Evolutionary conservation across 1,139 yeast genomes (phyloP).

Genomic region (Yamadazyma oceani): DNA sequence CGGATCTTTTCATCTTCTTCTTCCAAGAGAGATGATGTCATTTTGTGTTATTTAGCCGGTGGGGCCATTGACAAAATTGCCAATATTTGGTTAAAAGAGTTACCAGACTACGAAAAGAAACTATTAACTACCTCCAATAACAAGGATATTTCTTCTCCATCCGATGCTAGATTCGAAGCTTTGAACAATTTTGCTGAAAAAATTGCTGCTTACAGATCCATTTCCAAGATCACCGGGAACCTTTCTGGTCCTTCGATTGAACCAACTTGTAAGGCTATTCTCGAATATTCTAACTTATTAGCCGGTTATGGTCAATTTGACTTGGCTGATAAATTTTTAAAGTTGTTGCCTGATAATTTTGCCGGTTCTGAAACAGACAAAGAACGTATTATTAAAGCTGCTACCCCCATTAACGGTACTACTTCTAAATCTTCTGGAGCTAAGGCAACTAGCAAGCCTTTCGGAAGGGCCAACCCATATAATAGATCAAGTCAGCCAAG

Average conservation of each 20-base stretch:
- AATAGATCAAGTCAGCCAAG: constrained; percentile 11
- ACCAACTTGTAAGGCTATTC: constrained; percentile 55
- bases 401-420: constrained; percentile 6
- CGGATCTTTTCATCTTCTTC: constrained; percentile 35
- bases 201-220: constrained; percentile 70
- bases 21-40: constrained; percentile 64
- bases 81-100: constrained; percentile 79
- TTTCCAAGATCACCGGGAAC: constrained; percentile 40
- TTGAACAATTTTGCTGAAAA: constrained; percentile 82
- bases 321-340: constrained; percentile 70
- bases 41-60: constrained; percentile 79
- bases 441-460: constrained; percentile 1
- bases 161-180: constrained; percentile 83
- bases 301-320: constrained; percentile 85
- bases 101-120: constrained; percentile 56
- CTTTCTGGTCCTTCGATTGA: constrained; percentile 50
- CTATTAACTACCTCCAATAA: constrained; percentile 40
- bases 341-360: constrained; percentile 62
- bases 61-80: constrained; percentile 78
- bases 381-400: constrained; percentile 74
- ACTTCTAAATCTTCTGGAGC: constrained; percentile 7
- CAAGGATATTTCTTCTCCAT: constrained; percentile 53
- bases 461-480: constrained; percentile 7
- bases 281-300: constrained; percentile 79
- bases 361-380: constrained; percentile 54